Conservation (phyloP, 2,329 filamentous ascomycete genomes). For the Venturia pyrina region DNA sequence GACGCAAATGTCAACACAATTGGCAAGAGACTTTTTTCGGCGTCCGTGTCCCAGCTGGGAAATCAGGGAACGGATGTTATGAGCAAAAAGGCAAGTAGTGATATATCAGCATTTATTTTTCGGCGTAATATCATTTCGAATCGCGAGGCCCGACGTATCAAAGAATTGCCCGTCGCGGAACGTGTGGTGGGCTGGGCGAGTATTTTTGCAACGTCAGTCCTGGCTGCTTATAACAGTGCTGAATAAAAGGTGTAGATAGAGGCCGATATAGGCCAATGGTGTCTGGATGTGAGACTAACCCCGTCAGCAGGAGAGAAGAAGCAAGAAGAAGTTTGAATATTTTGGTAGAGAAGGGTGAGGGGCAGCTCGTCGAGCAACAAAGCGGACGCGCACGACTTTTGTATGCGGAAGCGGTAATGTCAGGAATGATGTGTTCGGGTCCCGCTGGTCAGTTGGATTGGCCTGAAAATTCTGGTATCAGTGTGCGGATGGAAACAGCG, state of each 20-base stretch:
- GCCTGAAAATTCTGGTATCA: constrained; percentile 8
- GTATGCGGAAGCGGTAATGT: neutral
- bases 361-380: neutral
- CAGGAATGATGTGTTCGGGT: constrained; percentile 9
- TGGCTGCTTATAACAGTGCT: neutral
- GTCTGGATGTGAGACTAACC: constrained; percentile 4
- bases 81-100: constrained; percentile 2
- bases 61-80: constrained; percentile 10
- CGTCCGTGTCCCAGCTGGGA: neutral
- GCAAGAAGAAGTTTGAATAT: neutral
- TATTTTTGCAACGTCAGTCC: neutral
- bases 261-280: neutral
- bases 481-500: neutral
- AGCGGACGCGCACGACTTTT: constrained; percentile 5
- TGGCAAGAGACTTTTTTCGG: neutral
- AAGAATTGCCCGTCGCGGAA: neutral
- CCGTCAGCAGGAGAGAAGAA: constrained; percentile 6
- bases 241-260: neutral
- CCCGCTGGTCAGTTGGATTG: constrained; percentile 6
- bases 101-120: constrained; percentile 16
- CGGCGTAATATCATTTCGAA: constrained; percentile 31
- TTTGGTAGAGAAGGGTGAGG: constrained; percentile 7
- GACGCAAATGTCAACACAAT: neutral
- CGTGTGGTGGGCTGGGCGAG: neutral
- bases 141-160: constrained; percentile 10